A percentile compares a stretch with the other conserved stretches of the same genome.
These are phyloP conservation scores for Macroventuria anomochaeta DNA, from an alignment of 2,329 filamentous ascomycete genomes.

Conservation along the genomic window DNA sequence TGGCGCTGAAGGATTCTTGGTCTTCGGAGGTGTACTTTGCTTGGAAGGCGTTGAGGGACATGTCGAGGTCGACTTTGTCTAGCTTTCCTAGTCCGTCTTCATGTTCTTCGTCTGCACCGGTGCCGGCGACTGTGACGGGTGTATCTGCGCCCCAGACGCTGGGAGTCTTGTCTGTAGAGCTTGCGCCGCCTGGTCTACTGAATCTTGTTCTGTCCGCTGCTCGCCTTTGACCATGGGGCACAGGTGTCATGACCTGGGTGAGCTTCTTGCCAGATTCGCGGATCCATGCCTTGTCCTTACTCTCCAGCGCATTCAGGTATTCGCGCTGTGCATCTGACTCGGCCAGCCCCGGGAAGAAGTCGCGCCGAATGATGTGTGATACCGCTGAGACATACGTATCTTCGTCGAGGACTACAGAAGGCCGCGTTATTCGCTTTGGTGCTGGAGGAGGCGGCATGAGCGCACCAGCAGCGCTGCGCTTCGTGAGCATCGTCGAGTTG, in stretches of 20 bases:
- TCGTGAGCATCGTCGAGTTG: constrained; percentile 68
- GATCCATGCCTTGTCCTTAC: constrained; percentile 85
- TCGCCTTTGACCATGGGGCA: constrained; percentile 56
- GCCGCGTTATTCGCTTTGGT: constrained; percentile 88
- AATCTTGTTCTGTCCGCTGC: constrained; percentile 39
- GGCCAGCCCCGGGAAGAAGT: constrained; percentile 92
- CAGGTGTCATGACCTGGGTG: constrained; percentile 80
- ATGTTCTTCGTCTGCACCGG: constrained; percentile 33
- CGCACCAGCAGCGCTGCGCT: constrained; percentile 68
- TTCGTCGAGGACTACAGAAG: constrained; percentile 86
- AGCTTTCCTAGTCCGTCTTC: constrained; percentile 49
- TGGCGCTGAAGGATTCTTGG: constrained; percentile 93
- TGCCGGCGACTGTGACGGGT: constrained; percentile 64
- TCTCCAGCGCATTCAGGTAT: constrained; percentile 89
- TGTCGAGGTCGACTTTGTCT: constrained; percentile 70
- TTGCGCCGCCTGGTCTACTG: constrained; percentile 19
- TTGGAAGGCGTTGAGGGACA: constrained; percentile 87
- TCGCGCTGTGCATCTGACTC: constrained; percentile 89
- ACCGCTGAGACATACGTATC: constrained; percentile 90
- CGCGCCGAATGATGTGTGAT: constrained; percentile 91
- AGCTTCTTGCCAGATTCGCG: constrained; percentile 71
- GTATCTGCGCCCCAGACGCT: constrained; percentile 72
- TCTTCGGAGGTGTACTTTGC: constrained; percentile 96
- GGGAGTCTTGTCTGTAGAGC: constrained; percentile 62
- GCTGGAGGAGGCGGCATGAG: constrained; percentile 89